phyloP scores from a whole-genome alignment of 805 yeast species.

The Candida maris region DNA sequence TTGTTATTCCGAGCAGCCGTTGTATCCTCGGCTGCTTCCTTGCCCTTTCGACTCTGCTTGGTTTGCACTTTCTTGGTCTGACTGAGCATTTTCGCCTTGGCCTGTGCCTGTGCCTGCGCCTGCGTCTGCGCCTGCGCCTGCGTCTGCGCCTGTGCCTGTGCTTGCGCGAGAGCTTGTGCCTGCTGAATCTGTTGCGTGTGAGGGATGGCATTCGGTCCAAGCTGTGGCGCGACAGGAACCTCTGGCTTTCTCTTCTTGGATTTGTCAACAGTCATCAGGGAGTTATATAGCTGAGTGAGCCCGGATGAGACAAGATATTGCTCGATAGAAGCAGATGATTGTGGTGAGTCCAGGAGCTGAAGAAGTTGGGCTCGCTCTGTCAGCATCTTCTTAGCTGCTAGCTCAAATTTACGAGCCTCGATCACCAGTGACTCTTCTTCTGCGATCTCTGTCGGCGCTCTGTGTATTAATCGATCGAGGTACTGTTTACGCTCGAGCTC shows the following conservation, averaged over 20 bases:
- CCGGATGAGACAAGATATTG: slow-evolving; percentile 87
- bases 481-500: slow-evolving; percentile 82
- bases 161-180: slow-evolving; percentile 4
- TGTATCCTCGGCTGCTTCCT: neutral
- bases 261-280: slow-evolving; percentile 67
- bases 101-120: slow-evolving; percentile 10
- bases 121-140: slow-evolving; percentile 13
- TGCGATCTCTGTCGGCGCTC: slow-evolving; percentile 96
- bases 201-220: slow-evolving; percentile 54
- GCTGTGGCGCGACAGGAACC: slow-evolving; percentile 54
- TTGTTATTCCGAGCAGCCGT: slow-evolving; percentile 5
- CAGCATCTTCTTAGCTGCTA: slow-evolving; percentile 85
- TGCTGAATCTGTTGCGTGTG: slow-evolving; percentile 33
- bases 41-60: slow-evolving; percentile 7
- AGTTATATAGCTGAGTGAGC: slow-evolving; percentile 76
- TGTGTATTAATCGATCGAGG: slow-evolving; percentile 64
- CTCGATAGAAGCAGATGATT: slow-evolving; percentile 65
- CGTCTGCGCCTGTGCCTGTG: slow-evolving; percentile 8
- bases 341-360: slow-evolving; percentile 83
- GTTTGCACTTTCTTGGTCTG: slow-evolving; percentile 10
- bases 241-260: slow-evolving; percentile 52
- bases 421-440: slow-evolving; percentile 94
- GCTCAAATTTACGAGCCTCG: slow-evolving; percentile 88
- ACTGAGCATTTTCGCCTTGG: slow-evolving; percentile 12
- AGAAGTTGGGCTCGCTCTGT: slow-evolving; percentile 76